These are phyloP conservation scores for Magnaporthiopsis rhizophila DNA, from an alignment of 2,329 filamentous ascomycete genomes.

Conservation along the genomic window DNA sequence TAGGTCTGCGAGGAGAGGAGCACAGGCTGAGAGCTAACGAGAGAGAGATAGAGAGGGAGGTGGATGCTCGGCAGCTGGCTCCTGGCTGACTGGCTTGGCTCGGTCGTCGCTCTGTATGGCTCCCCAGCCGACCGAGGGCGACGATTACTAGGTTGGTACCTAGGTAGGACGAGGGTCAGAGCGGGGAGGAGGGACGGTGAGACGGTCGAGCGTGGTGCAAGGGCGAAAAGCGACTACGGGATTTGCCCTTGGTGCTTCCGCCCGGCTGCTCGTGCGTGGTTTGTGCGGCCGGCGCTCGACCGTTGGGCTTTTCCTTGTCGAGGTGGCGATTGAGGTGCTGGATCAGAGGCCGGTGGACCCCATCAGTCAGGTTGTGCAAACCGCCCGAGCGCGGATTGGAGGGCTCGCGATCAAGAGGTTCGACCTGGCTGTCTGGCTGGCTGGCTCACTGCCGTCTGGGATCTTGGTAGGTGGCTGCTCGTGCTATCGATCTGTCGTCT, in stretches of 20 bases:
- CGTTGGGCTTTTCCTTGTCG: background rate
- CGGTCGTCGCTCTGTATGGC: background rate
- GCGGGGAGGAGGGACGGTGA: background rate
- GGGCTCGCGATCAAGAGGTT: background rate
- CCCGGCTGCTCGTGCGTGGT: background rate
- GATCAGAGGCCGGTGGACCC: background rate
- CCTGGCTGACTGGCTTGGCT: background rate
- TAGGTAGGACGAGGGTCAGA: background rate
- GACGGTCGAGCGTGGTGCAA: background rate
- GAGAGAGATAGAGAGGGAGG: no score
- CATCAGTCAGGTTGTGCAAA: background rate
- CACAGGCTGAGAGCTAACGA: background rate
- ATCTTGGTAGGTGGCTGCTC: background rate
- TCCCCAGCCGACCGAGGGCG: background rate
- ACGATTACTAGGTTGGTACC: background rate
- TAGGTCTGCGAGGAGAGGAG: background rate
- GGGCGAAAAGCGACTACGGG: background rate
- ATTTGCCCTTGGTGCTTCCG: background rate
- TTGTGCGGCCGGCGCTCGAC: background rate
- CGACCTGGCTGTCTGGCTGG: no score
- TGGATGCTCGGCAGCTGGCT: background rate
- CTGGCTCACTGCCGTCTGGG: no score
- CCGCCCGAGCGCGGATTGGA: background rate
- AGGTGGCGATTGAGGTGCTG: background rate
- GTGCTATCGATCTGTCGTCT: background rate